Evolutionary conservation across 1,284 basidiomycete species (phyloP), one percentile per base, ranked within the genome.

Genomic region (Sporisorium iseilematis-ciliati): DNA sequence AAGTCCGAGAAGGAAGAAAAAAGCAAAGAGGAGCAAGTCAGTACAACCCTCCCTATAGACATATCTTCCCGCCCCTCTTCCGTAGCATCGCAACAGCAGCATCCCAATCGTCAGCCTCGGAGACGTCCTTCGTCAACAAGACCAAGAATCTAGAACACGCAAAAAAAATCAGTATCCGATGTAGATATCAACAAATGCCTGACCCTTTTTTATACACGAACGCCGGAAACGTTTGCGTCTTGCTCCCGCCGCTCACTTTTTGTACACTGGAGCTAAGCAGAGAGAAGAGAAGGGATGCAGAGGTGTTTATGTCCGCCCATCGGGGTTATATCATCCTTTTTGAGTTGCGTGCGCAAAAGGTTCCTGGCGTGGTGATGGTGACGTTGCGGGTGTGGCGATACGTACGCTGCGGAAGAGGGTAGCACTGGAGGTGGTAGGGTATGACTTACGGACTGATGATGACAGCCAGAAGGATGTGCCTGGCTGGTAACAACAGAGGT

Each of bases 141-240:
- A 18, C 26, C 29, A 18, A 50, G 14, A 8, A 45, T 25, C 16
- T 33, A n/a, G 54, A 45, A 7, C 55, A 23, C 23, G 25, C 33
- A 33, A 12, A 31, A n/a, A 29, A 59, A 59, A 63, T 75, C 73
- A 75, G 73, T 46, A 70, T 67, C 73, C 73, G 73, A 75, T 75
- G 73, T 75, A 75, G 72, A 70, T 75, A 67, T 75, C 73, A 75
- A 65, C 73, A 75, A 75, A 75, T 75, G 64, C 61, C 67, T 60
- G 73, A 35, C 57, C 40, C 73, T 53, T 67, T 67, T 75, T 75
- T 75, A 43, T 68, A 33, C 72, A 69, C 65, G 6, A 35, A 35
- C n/a, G n/a, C n/a, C n/a, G n/a, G n/a, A 35, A 21, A 26, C 40
- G 2, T 23, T 41, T 64, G 73, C 73, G 73, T 67, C 67, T 75